Conservation (phyloP, 495 filamentous ascomycete genomes). For the Podospora fimiseda region DNA sequence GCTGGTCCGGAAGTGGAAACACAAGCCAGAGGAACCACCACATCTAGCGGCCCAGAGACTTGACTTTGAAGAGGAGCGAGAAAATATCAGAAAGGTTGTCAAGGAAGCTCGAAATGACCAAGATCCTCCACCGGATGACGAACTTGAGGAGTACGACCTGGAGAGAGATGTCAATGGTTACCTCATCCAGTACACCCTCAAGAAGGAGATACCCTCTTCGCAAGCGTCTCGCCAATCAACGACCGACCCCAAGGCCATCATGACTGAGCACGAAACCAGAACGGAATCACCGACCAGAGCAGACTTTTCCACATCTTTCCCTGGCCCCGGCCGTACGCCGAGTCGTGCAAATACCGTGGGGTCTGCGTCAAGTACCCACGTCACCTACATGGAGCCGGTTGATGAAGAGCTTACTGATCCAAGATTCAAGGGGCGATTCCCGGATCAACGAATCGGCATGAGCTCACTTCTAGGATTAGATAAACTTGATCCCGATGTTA, state of each 20-base stretch:
- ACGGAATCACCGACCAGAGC: not conserved
- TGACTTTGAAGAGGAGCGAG: conserved; percentile 2
- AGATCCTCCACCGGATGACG: not conserved
- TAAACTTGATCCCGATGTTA: not conserved
- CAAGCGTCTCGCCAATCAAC: not conserved
- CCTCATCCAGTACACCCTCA: conserved; percentile 14
- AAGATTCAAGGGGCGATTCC: conserved; percentile 16
- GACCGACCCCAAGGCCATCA: not conserved
- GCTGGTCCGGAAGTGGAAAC: conserved; percentile 1
- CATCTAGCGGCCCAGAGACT: not conserved
- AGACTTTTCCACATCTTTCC: not conserved
- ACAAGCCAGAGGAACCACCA: not conserved
- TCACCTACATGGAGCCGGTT: conserved; percentile 1
- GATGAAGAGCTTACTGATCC: conserved; percentile 10
- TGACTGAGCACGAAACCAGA: not conserved
- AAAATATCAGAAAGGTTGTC: not conserved
- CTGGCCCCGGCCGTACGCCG: not conserved
- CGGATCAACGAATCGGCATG: conserved; percentile 14
- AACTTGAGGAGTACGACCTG: conserved; percentile 5
- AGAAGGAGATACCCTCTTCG: not conserved
- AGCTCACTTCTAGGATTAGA: not conserved
- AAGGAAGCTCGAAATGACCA: not conserved
- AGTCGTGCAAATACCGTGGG: not conserved
- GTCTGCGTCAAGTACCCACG: not conserved
- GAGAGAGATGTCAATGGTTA: conserved; percentile 19